Evolutionary conservation across 169 alveolate species (phyloP).

Genomic region (Eimeria maxima): DNA sequence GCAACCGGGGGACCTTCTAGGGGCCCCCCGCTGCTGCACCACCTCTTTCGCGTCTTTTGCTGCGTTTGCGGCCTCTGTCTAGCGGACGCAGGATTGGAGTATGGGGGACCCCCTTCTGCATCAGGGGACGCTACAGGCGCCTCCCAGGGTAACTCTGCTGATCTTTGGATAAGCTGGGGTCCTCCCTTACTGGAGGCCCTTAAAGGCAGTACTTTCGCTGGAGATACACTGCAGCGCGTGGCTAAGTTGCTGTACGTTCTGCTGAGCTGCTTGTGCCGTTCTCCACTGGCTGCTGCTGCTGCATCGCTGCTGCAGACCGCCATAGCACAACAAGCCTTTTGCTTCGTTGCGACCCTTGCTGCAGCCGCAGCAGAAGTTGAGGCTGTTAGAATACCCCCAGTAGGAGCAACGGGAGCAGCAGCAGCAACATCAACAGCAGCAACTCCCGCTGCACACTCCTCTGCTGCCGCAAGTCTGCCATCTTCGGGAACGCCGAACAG

Average conservation of each 20-base stretch:
- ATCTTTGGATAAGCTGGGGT: constrained; percentile 17
- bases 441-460: neutral
- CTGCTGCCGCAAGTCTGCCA: constrained; percentile 20
- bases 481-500: neutral
- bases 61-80: neutral
- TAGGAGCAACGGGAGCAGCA: constrained; percentile 1
- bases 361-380: constrained; percentile 21
- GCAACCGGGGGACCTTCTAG: neutral
- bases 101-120: neutral
- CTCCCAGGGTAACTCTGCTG: constrained; percentile 28
- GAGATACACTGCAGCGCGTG: constrained; percentile 1
- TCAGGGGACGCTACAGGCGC: neutral
- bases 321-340: neutral
- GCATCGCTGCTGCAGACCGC: constrained; percentile 60
- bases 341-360: constrained; percentile 5
- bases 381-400: neutral
- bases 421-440: constrained; percentile 20
- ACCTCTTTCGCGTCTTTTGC: constrained; percentile 26
- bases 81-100: neutral
- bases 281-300: constrained; percentile 2
- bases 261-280: constrained; percentile 9
- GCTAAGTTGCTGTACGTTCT: neutral
- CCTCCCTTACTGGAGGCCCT: neutral
- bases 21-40: constrained; percentile 34
- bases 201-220: neutral